Evolutionary conservation across 352 stramenopile species (phyloP), one percentile per base, ranked within the genome.

Genomic region (Globisporangium paddicum): DNA sequence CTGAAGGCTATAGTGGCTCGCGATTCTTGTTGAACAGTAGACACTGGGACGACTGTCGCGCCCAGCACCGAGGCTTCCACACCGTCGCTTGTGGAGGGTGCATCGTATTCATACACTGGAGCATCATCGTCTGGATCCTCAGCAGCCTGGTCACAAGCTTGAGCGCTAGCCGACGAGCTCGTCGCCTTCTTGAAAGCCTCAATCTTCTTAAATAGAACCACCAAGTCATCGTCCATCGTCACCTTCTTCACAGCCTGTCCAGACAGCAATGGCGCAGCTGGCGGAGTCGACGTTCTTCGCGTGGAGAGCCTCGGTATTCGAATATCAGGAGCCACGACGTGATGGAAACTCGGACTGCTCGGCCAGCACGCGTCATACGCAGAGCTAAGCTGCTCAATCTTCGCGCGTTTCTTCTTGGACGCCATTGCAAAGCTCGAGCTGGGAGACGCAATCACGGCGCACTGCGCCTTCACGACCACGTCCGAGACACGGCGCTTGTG

Each of bases 401-500:
- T 73, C 10, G 48, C 48, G 18, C 70, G 23, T 57, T 66, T 69
- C 28, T 82, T 53, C 57, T 75, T 70, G 59, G 68, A 68, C 53
- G 73, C 55, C 56, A 67, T 63, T 42, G 60, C 41, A 6, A 63
- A 75, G 47, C 49, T 55, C 1, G 59, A 70, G 16, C 69, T 55
- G 3, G 75, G 64, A 2, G 62, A 65, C 16, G 77, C 70, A 65
- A 92, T 75, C 7, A 82, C 70, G 8, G 69, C 68, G 41, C 77
- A 88, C 48, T 92, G 82, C 16, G 72, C 66, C 32, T 82, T 65
- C 8, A 89, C 73, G 16, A 92, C 78, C 2, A 74, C 28, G 48
- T 88, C 73, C 0, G 76, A 72, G 3, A 90, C 71, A 19, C 77
- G 80, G 41, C 88, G 80, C 38, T 83, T 71, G n/a, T 90, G 82